Percentiles rank a stretch among this genome's conserved stretches.
phyloP scores from a whole-genome alignment of 1,284 basidiomycete genomes.

The Afroboletus lepidellus region DNA sequence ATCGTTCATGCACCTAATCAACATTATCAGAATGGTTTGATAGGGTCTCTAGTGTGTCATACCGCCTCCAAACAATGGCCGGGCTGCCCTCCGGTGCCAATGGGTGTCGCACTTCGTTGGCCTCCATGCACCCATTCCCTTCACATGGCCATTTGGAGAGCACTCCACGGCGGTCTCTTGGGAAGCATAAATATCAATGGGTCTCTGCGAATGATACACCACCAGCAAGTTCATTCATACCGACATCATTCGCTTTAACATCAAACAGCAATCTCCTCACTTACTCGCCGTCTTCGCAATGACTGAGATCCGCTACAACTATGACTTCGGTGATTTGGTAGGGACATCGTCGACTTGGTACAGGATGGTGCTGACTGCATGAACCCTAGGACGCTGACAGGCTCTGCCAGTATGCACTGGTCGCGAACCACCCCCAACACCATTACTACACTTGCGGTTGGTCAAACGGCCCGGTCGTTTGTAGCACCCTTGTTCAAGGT shows the following conservation, averaged over 20 bases:
- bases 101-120: conserved; percentile 6
- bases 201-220: conserved; percentile 6
- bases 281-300: conserved; percentile 6
- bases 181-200: conserved; percentile 23
- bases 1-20: conserved; percentile 2
- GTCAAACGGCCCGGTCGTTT: neutral
- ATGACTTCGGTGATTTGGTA: conserved; percentile 19
- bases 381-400: conserved; percentile 7
- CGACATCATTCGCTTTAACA: neutral
- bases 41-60: conserved; percentile 10
- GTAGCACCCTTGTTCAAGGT: conserved; percentile 6
- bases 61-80: conserved; percentile 14
- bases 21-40: conserved; percentile 5
- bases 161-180: conserved; percentile 18
- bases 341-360: neutral
- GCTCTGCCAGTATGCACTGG: conserved; percentile 2
- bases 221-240: conserved; percentile 2
- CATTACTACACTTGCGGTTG: conserved; percentile 20
- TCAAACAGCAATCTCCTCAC: neutral
- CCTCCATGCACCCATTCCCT: conserved; percentile 17
- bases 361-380: conserved; percentile 4
- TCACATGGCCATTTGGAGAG: conserved; percentile 24
- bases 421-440: conserved; percentile 4
- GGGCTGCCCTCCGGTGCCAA: conserved; percentile 16
- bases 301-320: conserved; percentile 8